Percentiles rank a stretch among this genome's conserved stretches.
These are phyloP conservation scores for Cenchrus fungigraminus DNA, from an alignment of 176 grass and related monocot genomes.

Conservation along the genomic window DNA sequence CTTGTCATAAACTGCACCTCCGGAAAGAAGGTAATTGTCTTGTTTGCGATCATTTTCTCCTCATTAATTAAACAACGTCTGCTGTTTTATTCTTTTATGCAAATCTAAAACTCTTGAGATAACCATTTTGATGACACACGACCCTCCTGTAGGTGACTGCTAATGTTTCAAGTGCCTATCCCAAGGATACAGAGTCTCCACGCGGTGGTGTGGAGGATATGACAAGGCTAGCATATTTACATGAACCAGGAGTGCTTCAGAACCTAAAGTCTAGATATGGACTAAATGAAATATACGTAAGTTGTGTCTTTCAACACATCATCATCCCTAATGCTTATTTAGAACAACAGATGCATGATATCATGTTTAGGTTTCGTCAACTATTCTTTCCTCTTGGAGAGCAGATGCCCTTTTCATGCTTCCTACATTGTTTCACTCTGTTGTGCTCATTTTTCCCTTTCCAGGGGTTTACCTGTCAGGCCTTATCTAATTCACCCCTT, in stretches of 20 bases:
- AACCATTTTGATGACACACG: background rate
- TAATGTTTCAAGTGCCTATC: constrained; percentile 53
- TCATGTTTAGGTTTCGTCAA: constrained; percentile 6
- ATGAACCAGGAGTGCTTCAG: constrained; percentile 90
- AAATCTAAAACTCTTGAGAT: background rate
- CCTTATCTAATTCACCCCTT: constrained; percentile 1
- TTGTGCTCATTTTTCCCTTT: background rate
- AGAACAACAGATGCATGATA: background rate
- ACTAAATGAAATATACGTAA: constrained; percentile 93
- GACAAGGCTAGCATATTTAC: constrained; percentile 88
- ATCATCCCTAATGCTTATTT: background rate
- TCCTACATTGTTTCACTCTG: constrained; percentile 1
- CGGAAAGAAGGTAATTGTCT: constrained; percentile 66
- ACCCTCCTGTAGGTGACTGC: constrained; percentile 45
- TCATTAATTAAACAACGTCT: background rate
- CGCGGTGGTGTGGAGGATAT: constrained; percentile 90
- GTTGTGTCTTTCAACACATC: constrained; percentile 37
- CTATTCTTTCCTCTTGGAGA: background rate
- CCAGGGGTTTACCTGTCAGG: background rate
- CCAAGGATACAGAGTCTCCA: constrained; percentile 89
- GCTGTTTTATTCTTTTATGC: background rate
- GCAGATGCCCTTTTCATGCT: background rate
- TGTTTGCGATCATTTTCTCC: background rate
- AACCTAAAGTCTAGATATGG: constrained; percentile 81
- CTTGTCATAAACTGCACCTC: constrained; percentile 65